phyloP scores from a whole-genome alignment of 371 early-diverging fungal genomes.

The Saksenaea oblongispora region DNA sequence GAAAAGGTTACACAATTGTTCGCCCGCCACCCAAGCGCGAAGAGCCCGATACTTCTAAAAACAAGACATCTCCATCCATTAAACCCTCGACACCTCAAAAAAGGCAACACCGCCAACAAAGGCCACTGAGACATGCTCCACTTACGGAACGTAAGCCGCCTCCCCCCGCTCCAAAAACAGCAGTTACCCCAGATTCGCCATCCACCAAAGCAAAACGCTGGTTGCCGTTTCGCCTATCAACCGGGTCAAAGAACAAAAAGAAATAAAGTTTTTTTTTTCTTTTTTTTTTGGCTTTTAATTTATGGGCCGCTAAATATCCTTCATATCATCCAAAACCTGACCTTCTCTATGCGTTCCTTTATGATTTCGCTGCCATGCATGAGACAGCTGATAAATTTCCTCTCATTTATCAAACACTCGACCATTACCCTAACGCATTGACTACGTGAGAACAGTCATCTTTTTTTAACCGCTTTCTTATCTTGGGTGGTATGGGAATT shows the following conservation, averaged over 20 bases:
- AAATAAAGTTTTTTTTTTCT: neutral
- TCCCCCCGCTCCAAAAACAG: neutral
- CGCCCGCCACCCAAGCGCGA: neutral
- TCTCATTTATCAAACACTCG: conserved; percentile 48
- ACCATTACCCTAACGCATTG: conserved; percentile 33
- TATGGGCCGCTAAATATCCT: conserved; percentile 29
- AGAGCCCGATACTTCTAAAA: neutral
- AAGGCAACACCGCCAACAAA: neutral
- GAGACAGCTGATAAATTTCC: conserved; percentile 43
- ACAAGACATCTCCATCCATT: neutral
- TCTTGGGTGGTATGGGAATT: conserved; percentile 54
- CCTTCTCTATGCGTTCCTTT: conserved; percentile 35
- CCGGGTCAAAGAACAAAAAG: neutral
- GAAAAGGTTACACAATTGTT: conserved; percentile 6
- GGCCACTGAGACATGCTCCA: neutral
- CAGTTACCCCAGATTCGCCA: neutral
- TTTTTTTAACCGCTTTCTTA: conserved; percentile 12
- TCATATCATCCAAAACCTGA: conserved; percentile 45
- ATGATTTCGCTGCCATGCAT: conserved; percentile 37
- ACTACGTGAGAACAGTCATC: neutral
- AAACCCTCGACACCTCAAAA: neutral
- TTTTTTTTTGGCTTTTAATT: neutral
- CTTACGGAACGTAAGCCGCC: neutral
- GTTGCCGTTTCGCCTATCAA: neutral
- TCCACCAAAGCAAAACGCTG: neutral